Conservation (phyloP, 1,139 yeast species). For the Pneumocystis wakefieldiae region DNA sequence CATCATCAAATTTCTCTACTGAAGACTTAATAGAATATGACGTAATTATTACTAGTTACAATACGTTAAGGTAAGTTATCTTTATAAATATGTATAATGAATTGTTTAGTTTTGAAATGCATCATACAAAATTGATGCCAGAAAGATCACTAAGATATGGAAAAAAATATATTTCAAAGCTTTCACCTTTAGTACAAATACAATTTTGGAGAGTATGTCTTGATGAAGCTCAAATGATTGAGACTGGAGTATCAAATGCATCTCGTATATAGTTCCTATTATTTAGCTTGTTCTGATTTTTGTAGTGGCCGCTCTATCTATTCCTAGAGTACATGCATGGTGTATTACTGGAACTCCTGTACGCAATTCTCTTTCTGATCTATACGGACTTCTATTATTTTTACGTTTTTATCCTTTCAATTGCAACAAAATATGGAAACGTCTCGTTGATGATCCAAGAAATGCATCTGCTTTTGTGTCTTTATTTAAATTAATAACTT, state of each 20-base stretch:
- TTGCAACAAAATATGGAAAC: slow-evolving; percentile 21
- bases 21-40: slow-evolving; percentile 42
- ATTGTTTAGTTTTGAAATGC: slow-evolving; percentile 20
- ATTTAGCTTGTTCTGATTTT: background rate
- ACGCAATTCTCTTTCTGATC: slow-evolving; percentile 46
- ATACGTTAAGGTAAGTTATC: slow-evolving; percentile 54
- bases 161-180: slow-evolving; percentile 28
- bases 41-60: slow-evolving; percentile 69
- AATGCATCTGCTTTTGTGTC: slow-evolving; percentile 17
- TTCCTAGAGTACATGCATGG: slow-evolving; percentile 85
- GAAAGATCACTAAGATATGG: slow-evolving; percentile 30
- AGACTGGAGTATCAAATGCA: slow-evolving; percentile 56
- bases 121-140: slow-evolving; percentile 57
- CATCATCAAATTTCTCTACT: slow-evolving; percentile 28
- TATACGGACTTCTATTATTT: slow-evolving; percentile 55
- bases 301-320: slow-evolving; percentile 44
- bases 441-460: slow-evolving; percentile 17
- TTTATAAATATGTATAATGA: slow-evolving; percentile 15
- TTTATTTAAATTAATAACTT: slow-evolving; percentile 37
- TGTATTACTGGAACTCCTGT: slow-evolving; percentile 95
- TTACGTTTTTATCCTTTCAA: slow-evolving; percentile 52
- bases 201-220: slow-evolving; percentile 81
- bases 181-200: slow-evolving; percentile 68
- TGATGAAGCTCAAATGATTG: slow-evolving; percentile 92
- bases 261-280: slow-evolving; percentile 30